Evolutionary conservation across 2,329 filamentous ascomycete species (phyloP), one percentile per base, ranked within the genome.

Genomic region (Bipolaris bicolor): DNA sequence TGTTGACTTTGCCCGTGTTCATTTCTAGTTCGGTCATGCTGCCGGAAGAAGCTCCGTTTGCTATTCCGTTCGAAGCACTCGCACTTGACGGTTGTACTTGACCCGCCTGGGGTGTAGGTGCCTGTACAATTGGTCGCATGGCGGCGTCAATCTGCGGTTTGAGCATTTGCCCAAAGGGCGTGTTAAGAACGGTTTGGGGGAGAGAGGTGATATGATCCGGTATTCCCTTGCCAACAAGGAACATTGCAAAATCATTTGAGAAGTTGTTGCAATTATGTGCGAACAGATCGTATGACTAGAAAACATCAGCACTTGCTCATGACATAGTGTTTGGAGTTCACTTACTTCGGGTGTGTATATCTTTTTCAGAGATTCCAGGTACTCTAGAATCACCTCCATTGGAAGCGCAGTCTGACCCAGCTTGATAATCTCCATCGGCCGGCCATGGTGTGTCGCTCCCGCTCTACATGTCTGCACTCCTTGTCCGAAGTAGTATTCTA

Each of bases 241-340:
- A 98, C 76, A 91, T 95, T 61, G 91, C 82, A 64, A 98, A 88
- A 60, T 97, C 92, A 71, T 98, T 94, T 3, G 90, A 91, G 77
- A 98, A 99, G 76, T 97, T 97, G 79, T 98, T 99, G 81, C 94
- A 98, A 74, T 99, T 99, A 77, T 97, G 92, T 26, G 85, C 67
- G 80, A 91, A 97, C 0, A 63, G 33, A 46, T 62, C 60, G 34
- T 62, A 62, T 0, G 57, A 52, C 60, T 61, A 16, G 1, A 11
- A 5, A 0, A 29, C 9, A 29, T 29, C 26, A 29, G 26, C 26
- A 29, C 2, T 29, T 29, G 26, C 26, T 29, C 26, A 29, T 29
- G 26, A 3, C 26, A 26, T 26, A 2, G 7, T 29, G 26, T 29
- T 29, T 29, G 26, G 26, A 16, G 29, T 3, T 13, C 39, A 57